Base-by-base conservation (phyloP, 2,329 filamentous ascomycete genomes). In the Ophiostoma angusticollis region DNA sequence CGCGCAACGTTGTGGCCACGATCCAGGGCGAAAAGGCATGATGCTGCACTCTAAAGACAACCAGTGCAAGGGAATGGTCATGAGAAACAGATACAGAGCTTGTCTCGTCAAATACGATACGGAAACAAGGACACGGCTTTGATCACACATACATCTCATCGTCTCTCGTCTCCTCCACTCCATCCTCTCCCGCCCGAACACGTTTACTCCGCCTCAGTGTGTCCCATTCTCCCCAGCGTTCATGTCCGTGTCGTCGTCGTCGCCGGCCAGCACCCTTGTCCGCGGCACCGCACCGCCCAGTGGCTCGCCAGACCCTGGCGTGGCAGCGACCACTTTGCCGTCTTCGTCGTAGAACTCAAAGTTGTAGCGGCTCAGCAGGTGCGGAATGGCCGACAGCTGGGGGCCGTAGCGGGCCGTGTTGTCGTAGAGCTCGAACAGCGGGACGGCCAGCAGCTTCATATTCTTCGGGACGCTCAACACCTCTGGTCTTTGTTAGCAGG, bases 381-480 rank as follows among this genome's bases (percentile, higher is more conserved):
- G 91, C 0, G 91, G 91, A 41, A 98, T 96, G 1, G 91, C 91
- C 2, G 87, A 93, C 13, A 98, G 76, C 57, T 98, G 91, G 5
- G 91, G 91, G 0, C 91, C 91, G 57, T 98, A 98, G 43, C 91
- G 72, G 11, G 80, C 82, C 1, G 85, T 94, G 61, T 98, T 98
- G 54, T 98, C 91, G 66, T 98, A 98, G 28, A 98, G 76, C 63
- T 98, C 91, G 61, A 96, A 96, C 1, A 98, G 70, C 1, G 91
- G 91, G 1, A 98, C 91, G 1, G 91, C 91, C 29, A 98, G 79
- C 18, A 98, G 77, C 59, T 98, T 98, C 91, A 98, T 96, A 63
- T 98, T 98, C 67, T 98, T 98, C 0, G 91, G 91, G 8, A 98
- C 91, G 53, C 84, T 93, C 31, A 98, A 72, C 12, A 96, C 83